Evolutionary conservation across 352 stramenopile species (phyloP).

Genomic region (Pythium phragmitis): DNA sequence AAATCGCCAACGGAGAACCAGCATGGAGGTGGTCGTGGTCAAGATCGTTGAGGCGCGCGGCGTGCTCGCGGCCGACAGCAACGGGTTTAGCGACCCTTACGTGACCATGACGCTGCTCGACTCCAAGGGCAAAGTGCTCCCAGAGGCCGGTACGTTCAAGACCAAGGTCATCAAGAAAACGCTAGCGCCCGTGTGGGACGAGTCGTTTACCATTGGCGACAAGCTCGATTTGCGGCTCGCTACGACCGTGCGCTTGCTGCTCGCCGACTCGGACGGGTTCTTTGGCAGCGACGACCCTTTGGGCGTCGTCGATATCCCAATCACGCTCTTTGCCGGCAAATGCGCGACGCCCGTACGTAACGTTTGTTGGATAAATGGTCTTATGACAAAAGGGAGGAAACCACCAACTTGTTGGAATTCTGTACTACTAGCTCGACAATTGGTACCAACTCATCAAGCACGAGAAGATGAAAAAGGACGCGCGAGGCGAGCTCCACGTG

Average conservation of each 20-base stretch:
- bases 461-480: slow-evolving; percentile 75
- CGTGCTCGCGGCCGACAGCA: slow-evolving; percentile 64
- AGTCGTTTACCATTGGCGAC: slow-evolving; percentile 62
- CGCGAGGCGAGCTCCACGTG: slow-evolving; percentile 54
- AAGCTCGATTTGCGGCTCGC: slow-evolving; percentile 62
- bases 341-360: slow-evolving; percentile 27
- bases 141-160: slow-evolving; percentile 53
- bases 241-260: slow-evolving; percentile 53
- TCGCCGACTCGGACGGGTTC: slow-evolving; percentile 56
- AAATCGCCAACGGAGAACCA: neutral
- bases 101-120: slow-evolving; percentile 73
- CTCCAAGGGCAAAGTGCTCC: slow-evolving; percentile 43
- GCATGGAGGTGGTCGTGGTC: slow-evolving; percentile 33
- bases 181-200: slow-evolving; percentile 56
- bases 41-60: slow-evolving; percentile 60
- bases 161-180: slow-evolving; percentile 73
- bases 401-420: too few relatives aligned
- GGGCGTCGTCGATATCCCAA: slow-evolving; percentile 69
- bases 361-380: neutral
- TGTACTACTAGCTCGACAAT: slow-evolving; percentile 42
- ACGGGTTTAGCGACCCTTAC: slow-evolving; percentile 72
- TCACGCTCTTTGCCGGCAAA: slow-evolving; percentile 45
- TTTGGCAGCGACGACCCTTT: slow-evolving; percentile 65
- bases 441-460: slow-evolving; percentile 69
- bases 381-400: too few relatives aligned